Evolutionary conservation across 257 asterid genomes (phyloP).

Genomic region (Solanum tarijense): DNA sequence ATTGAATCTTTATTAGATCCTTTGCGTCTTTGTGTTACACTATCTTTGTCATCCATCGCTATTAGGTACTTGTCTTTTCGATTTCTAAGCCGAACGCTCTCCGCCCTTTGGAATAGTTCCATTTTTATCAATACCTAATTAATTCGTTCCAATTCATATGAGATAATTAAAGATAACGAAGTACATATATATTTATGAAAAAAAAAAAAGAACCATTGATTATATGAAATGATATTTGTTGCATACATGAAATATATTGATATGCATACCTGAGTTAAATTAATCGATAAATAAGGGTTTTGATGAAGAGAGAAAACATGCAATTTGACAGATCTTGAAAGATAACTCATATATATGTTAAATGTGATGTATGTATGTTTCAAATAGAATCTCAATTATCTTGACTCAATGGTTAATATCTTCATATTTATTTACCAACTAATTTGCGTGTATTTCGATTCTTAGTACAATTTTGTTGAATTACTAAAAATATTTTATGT

Average conservation of each 20-base stretch:
- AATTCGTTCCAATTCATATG: background rate
- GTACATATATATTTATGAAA: background rate
- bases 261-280: background rate
- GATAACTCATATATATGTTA: background rate
- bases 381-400: background rate
- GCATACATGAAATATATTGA: background rate
- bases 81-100: constrained; percentile 36
- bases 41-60: constrained; percentile 45
- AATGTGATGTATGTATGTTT: background rate
- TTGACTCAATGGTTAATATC: background rate
- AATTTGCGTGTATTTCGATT: background rate
- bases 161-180: background rate
- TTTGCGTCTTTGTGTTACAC: constrained; percentile 36
- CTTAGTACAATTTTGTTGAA: background rate
- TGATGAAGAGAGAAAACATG: background rate
- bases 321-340: background rate
- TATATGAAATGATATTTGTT: background rate
- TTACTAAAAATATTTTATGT: background rate
- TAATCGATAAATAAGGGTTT: background rate
- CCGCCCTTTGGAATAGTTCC: constrained; percentile 56
- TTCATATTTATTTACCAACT: background rate
- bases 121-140: constrained; percentile 7
- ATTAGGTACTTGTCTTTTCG: constrained; percentile 43
- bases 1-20: constrained; percentile 25
- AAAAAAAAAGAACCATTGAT: background rate